A percentile compares a stretch with the other conserved stretches of the same genome.
Conservation (phyloP, 2,329 filamentous ascomycete genomes). For the Dothiorella sarmentorum region DNA sequence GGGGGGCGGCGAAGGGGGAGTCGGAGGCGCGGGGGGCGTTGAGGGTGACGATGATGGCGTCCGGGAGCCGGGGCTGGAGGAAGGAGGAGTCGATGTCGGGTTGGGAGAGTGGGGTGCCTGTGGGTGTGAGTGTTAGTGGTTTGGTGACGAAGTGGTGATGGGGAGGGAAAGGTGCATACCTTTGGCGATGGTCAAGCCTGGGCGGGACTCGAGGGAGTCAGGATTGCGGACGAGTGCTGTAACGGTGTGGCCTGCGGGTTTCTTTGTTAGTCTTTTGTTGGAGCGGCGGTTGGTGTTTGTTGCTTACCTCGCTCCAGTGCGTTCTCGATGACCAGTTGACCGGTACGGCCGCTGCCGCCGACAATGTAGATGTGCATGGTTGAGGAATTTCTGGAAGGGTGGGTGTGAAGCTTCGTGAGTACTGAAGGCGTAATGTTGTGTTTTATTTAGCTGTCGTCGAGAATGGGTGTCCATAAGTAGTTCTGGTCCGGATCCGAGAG, state of each 20-base stretch:
- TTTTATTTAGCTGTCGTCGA: too few relatives aligned
- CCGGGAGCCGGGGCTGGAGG: constrained; percentile 20
- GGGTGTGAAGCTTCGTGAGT: neutral
- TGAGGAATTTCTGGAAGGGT: neutral
- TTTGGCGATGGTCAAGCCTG: constrained; percentile 38
- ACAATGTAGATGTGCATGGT: constrained; percentile 46
- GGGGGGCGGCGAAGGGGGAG: constrained; percentile 47
- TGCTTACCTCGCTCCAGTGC: constrained; percentile 32
- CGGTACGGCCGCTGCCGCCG: constrained; percentile 49
- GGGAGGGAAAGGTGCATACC: constrained; percentile 27
- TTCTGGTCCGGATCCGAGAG: neutral
- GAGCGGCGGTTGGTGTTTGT: neutral
- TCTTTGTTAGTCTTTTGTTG: neutral
- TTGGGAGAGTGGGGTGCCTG: constrained; percentile 29
- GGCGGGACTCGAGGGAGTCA: constrained; percentile 28
- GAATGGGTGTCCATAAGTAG: too few relatives aligned
- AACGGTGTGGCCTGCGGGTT: constrained; percentile 37
- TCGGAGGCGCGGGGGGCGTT: constrained; percentile 46
- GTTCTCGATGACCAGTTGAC: constrained; percentile 42
- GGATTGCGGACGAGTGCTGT: constrained; percentile 47
- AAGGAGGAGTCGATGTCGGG: constrained; percentile 40
- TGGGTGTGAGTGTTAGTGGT: neutral
- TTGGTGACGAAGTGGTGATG: neutral
- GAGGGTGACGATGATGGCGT: constrained; percentile 50
- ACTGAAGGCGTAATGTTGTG: too few relatives aligned